Evolutionary conservation across 2,329 filamentous ascomycete genomes (phyloP), one percentile per base, ranked within the genome.

Genomic region (Didymella sp.): DNA sequence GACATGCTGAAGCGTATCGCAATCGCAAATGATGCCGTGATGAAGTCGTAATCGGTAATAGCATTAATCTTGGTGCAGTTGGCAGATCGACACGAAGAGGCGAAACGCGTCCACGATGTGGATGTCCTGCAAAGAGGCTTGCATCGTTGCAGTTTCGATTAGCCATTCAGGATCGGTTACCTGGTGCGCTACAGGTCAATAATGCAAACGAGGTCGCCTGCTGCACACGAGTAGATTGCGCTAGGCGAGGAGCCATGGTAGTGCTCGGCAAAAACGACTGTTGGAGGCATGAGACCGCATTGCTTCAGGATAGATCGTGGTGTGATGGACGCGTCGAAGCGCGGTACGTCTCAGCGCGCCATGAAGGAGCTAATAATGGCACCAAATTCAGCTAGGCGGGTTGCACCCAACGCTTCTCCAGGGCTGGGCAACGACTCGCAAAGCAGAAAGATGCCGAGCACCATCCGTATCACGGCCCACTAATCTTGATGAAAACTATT

Each of bases 321-420:
- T 66, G 66, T 62, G 48, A 66, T 62, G 61, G 64, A 67, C 69
- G 69, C 65, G 69, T 72, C 55, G 49, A 67, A 66, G 67, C 70
- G 66, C 69, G 65, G 62, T 70, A 72, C 64, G 71, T 74, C 69
- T 73, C 71, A 73, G 70, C 62, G 68, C 64, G 67, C 62, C 58
- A 66, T 66, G 56, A 42, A 45, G 62, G 41, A 56, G 57, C 63
- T 70, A 73, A 72, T 73, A 69, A 70, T 69, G 62, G 59, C 70
- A 60, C 72, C 71, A 30, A 46, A 63, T 65, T 38, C 25, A 59
- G 71, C 41, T 74, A 72, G 70, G 27, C 41, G 24, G 45, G 63
- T 63, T 59, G 62, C 60, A 69, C 62, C 49, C 49, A 57, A 63
- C 62, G 59, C 59, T 59, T 56, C 58, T 53, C 35, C 40, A 55